These are phyloP conservation scores for Rheum nobile DNA, from an alignment of 148 eudicot genomes.

Conservation along the genomic window DNA sequence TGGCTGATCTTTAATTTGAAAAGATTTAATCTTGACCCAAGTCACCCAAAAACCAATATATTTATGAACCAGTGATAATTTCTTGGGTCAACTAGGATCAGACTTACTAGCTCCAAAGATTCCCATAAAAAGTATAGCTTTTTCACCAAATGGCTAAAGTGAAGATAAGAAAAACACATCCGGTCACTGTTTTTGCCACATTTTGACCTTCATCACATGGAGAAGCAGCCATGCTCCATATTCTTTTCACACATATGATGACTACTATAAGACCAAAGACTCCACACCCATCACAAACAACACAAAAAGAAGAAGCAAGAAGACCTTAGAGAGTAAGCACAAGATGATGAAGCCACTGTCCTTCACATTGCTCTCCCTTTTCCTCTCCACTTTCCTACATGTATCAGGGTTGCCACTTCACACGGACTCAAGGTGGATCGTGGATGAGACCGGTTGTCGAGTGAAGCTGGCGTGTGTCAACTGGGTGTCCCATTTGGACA, in stretches of 20 bases:
- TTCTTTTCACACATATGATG: background rate
- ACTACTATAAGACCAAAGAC: background rate
- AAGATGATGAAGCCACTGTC: background rate
- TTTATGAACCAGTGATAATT: background rate
- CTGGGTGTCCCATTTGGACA: slow-evolving; percentile 70
- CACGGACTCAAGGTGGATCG: slow-evolving; percentile 75
- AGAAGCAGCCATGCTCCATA: background rate
- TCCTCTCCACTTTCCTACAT: background rate
- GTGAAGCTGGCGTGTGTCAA: slow-evolving; percentile 83
- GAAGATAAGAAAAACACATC: background rate
- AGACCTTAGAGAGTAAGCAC: background rate
- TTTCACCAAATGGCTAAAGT: background rate
- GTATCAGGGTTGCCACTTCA: slow-evolving; percentile 33
- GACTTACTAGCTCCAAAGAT: background rate
- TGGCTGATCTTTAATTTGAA: background rate
- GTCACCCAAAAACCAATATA: background rate
- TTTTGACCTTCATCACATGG: background rate
- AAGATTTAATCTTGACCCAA: background rate
- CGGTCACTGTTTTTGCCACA: background rate
- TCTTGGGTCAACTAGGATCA: background rate
- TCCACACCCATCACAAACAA: background rate
- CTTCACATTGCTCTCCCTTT: background rate
- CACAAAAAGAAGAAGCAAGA: background rate
- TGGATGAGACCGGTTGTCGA: slow-evolving; percentile 45
- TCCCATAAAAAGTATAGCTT: background rate